A percentile compares a stretch with the other conserved stretches of the same genome.
Conservation (phyloP, 305 asterid genomes). For the Nicotiana rustica region DNA sequence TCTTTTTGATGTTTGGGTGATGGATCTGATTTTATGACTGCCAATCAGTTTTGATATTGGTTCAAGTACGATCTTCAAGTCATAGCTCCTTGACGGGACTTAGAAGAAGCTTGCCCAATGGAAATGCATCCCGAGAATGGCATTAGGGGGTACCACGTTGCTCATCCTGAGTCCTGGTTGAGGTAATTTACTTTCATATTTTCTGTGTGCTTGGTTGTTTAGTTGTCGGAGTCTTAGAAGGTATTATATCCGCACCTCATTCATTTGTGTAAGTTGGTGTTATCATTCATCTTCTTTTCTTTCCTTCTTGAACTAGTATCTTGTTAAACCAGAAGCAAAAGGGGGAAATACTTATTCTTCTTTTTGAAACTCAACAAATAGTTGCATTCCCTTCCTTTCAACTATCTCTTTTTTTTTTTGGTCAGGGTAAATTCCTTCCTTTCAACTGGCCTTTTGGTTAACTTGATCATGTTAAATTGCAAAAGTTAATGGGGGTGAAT, state of each 20-base stretch:
- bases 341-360: neutral
- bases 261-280: neutral
- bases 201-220: too few species aligned
- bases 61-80: too few species aligned
- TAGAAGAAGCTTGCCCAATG: neutral
- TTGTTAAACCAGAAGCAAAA: neutral
- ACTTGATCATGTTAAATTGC: too few species aligned
- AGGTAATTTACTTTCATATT: too few species aligned
- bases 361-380: neutral
- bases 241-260: neutral
- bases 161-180: neutral
- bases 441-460: too few species aligned
- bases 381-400: neutral
- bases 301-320: neutral
- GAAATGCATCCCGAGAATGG: neutral
- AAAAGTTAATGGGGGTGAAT: too few species aligned
- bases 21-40: too few species aligned
- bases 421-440: too few species aligned
- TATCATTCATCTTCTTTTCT: too few species aligned
- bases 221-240: too few species aligned
- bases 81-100: neutral
- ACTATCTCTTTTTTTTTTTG: too few species aligned
- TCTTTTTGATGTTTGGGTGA: neutral
- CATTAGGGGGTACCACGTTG: neutral
- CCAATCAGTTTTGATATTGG: too few species aligned